Conservation (phyloP, 2,329 filamentous ascomycete genomes). For the Claviceps citrina region DNA sequence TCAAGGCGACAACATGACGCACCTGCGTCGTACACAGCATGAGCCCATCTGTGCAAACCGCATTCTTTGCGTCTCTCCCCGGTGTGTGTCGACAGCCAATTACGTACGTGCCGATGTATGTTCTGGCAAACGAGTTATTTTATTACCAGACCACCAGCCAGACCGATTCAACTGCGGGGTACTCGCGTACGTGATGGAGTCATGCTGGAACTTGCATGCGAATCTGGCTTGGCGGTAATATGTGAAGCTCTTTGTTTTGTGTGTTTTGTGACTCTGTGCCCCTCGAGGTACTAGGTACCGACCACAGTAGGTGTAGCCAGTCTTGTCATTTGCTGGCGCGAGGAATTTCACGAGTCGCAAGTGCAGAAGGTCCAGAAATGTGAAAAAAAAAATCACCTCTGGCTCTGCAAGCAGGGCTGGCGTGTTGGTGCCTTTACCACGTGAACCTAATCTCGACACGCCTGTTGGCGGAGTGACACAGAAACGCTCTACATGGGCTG, state of each 20-base stretch:
- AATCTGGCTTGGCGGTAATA: not conserved
- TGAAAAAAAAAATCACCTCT: no score
- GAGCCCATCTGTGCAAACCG: not conserved
- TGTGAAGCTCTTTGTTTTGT: not conserved
- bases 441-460: not conserved
- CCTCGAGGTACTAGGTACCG: no score
- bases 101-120: not conserved
- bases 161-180: not conserved
- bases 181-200: not conserved
- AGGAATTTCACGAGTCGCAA: no score
- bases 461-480: no score
- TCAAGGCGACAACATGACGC: not conserved
- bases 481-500: not conserved
- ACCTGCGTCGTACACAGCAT: not conserved
- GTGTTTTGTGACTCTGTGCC: no score
- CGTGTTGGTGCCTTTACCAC: not conserved
- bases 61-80: no score
- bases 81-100: no score
- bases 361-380: no score
- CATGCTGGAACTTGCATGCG: constrained; percentile 1
- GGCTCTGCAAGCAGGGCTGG: not conserved
- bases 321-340: no score
- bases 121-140: not conserved
- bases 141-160: not conserved
- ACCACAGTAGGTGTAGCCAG: no score